Percentiles rank a stretch among this genome's conserved stretches.
These are phyloP conservation scores for Chaetoscypha palmicola DNA, from an alignment of 2,329 filamentous ascomycete genomes.

Conservation along the genomic window DNA sequence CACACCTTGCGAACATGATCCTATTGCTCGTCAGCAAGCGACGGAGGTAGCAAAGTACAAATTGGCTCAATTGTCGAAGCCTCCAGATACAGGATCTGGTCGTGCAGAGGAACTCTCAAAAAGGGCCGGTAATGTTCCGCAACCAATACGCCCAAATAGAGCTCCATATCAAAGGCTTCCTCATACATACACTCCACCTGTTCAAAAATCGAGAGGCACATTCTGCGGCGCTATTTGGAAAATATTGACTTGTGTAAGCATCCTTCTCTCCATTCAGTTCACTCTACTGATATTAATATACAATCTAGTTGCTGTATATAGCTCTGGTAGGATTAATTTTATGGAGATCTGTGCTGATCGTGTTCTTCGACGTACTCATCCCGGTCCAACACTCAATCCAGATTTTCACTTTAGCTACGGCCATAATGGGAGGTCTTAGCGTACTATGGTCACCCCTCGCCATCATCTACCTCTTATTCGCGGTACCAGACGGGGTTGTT, in stretches of 20 bases:
- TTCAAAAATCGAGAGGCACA: background rate
- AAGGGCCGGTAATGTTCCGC: too few species aligned
- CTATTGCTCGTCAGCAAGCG: background rate
- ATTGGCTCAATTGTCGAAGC: background rate
- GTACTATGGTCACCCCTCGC: background rate
- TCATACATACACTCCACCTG: too few species aligned
- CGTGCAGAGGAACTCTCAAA: too few species aligned
- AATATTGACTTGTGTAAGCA: background rate
- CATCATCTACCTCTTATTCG: background rate
- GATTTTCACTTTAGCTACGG: background rate
- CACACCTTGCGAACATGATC: constrained; percentile 6
- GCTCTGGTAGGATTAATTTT: background rate
- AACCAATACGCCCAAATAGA: too few species aligned
- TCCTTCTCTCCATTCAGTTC: background rate
- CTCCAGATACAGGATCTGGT: background rate
- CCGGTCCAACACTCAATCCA: background rate
- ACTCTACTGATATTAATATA: background rate
- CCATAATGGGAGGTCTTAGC: background rate
- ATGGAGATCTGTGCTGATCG: background rate
- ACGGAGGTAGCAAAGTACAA: background rate
- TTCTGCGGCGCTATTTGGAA: background rate
- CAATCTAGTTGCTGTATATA: background rate
- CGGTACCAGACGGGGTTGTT: background rate
- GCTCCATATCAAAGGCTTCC: too few species aligned
- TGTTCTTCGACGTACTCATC: background rate